Base-by-base conservation (phyloP, 2,329 filamentous ascomycete genomes). In the Monilinia vaccinii-corymbosi region DNA sequence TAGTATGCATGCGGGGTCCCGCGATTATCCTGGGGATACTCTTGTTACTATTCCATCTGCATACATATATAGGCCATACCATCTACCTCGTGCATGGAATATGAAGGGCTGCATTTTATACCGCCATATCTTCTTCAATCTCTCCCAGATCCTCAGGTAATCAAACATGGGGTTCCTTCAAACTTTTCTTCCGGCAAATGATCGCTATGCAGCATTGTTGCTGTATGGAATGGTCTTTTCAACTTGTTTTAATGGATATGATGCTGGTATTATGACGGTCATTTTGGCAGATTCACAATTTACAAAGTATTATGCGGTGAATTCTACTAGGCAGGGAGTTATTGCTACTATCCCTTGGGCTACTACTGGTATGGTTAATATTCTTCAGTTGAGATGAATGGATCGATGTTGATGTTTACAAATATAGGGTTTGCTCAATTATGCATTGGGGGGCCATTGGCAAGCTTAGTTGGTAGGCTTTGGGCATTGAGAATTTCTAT, bases 251-350 rank as follows among this genome's bases (percentile, higher is more conserved):
- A 75, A 76, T 65, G 75, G 73, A 3, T 76, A 75, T 55, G 75
- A 76, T 70, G 73, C 73, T 21, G 69, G 68, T 14, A 75, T 76
- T 58, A 75, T 76, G 73, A 75, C 74, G 1, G 74, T 76, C 52
- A 76, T 77, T 58, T 60, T 77, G 56, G 74, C 75, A 4, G 75
- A 76, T 60, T 66, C 74, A 23, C 73, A 76, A 56, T 76, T 77
- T 60, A 74, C 67, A 16, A 60, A 69, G 3, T 76, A 76, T 62
- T 76, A 76, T 66, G 62, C 68, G 36, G 71, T 76, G 31, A 68
- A 73, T 57, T 60, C 69, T 4, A 71, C 69, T 25, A 68, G 65
- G 40, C 69, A 68, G n/a, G 75, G 75, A 25, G 65, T 75, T 10
- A 71, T 77, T 55, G 73, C 75, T 14, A 73, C 71, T 1, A 75